Evolutionary conservation across 2,329 filamentous ascomycete genomes (phyloP).

Genomic region (Xylaria hypoxylon): DNA sequence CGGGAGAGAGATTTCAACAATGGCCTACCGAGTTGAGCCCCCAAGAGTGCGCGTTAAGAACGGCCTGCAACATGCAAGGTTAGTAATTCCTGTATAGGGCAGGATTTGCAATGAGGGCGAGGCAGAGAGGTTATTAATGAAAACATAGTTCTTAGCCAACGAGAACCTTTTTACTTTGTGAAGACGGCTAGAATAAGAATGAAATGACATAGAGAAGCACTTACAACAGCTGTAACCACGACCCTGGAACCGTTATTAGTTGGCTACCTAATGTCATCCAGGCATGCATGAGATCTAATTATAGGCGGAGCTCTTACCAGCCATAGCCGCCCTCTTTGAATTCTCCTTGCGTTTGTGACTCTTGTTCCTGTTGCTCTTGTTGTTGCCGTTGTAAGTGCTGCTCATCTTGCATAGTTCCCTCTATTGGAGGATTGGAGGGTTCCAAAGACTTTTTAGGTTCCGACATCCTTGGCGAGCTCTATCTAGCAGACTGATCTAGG

Average conservation of each 20-base stretch:
- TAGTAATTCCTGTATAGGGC: not conserved
- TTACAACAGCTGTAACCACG: constrained; percentile 65
- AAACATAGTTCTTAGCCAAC: not conserved
- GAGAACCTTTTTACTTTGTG: not conserved
- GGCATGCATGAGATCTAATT: not conserved
- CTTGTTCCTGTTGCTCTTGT: not conserved
- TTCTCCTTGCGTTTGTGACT: constrained; percentile 64
- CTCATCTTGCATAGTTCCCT: constrained; percentile 13
- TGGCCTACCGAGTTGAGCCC: constrained; percentile 72
- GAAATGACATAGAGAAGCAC: constrained; percentile 1
- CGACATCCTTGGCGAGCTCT: constrained; percentile 23
- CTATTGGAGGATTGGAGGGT: not conserved
- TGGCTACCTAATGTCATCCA: constrained; percentile 6
- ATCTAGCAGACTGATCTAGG: not conserved
- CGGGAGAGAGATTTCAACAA: not conserved
- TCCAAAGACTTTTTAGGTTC: constrained; percentile 20
- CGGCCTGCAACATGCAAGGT: constrained; percentile 32
- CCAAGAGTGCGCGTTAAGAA: constrained; percentile 79
- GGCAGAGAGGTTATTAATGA: not conserved
- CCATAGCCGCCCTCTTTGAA: constrained; percentile 70
- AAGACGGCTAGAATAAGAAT: not conserved
- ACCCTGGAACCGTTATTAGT: constrained; percentile 26
- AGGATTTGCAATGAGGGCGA: not conserved
- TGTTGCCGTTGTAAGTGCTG: constrained; percentile 12
- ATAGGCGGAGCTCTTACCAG: constrained; percentile 57